phyloP scores from a whole-genome alignment of 768 basidiomycete genomes.

The Collybiopsis luxurians region DNA sequence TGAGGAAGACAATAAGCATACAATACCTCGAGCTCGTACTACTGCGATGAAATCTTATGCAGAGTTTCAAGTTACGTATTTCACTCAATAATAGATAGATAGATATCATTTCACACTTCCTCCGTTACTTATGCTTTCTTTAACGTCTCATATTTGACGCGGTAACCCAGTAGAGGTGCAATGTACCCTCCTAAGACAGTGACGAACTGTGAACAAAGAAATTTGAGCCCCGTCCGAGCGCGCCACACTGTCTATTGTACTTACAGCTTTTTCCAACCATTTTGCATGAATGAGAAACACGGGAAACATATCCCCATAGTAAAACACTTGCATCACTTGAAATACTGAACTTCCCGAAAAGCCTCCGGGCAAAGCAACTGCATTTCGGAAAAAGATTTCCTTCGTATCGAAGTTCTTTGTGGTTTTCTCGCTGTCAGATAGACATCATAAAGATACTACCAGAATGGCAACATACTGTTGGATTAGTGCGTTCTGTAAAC shows the following conservation, averaged over 20 bases:
- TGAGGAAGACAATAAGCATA: no score
- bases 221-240: no score
- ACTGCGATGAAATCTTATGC: no score
- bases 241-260: neutral
- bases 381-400: neutral
- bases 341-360: neutral
- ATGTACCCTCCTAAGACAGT: neutral
- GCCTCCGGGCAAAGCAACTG: neutral
- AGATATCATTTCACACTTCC: no score
- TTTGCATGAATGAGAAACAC: neutral
- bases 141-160: neutral
- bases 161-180: slow-evolving; percentile 2
- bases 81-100: no score
- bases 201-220: neutral
- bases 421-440: neutral
- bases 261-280: neutral
- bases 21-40: no score
- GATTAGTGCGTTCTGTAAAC: neutral
- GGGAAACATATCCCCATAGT: neutral
- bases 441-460: no score
- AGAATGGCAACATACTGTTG: neutral
- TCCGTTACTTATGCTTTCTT: no score
- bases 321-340: neutral
- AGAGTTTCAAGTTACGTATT: no score
- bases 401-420: neutral